Percentiles rank a stretch among this genome's conserved stretches.
phyloP scores from a whole-genome alignment of 768 basidiomycete genomes.

The Cystobasidium ongulense region DNA sequence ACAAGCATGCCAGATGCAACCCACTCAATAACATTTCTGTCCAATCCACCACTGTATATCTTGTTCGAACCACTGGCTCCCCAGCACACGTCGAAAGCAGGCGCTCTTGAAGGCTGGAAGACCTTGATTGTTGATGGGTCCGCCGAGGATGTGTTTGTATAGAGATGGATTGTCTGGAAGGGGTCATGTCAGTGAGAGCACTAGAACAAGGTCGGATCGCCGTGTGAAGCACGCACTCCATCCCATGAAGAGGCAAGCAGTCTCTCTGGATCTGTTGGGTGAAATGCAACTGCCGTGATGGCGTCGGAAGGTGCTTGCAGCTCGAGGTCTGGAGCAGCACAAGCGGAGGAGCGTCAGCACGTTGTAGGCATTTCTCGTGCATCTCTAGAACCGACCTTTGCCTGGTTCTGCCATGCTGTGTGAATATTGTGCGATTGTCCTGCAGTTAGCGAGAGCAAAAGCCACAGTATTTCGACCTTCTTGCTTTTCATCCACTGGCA shows the following conservation, averaged over 20 bases:
- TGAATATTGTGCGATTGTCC: neutral
- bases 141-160: conserved; percentile 56
- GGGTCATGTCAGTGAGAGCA: conserved; percentile 38
- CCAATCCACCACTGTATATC: conserved; percentile 79
- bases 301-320: conserved; percentile 31
- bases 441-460: too few relatives aligned
- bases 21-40: conserved; percentile 72
- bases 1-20: neutral
- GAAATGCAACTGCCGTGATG: conserved; percentile 57
- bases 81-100: conserved; percentile 67
- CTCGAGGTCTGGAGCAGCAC: conserved; percentile 21
- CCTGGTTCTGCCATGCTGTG: neutral
- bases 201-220: conserved; percentile 35
- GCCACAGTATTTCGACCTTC: neutral
- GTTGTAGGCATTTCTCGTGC: neutral
- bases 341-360: neutral
- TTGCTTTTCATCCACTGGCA: neutral
- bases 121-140: conserved; percentile 55
- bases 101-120: conserved; percentile 75
- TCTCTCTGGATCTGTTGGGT: conserved; percentile 67
- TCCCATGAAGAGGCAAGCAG: conserved; percentile 88
- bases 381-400: neutral
- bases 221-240: conserved; percentile 9
- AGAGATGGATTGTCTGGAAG: conserved; percentile 53
- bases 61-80: conserved; percentile 46